Conservation (phyloP, 2,329 filamentous ascomycete genomes). For the Verticillium tricorpus region DNA sequence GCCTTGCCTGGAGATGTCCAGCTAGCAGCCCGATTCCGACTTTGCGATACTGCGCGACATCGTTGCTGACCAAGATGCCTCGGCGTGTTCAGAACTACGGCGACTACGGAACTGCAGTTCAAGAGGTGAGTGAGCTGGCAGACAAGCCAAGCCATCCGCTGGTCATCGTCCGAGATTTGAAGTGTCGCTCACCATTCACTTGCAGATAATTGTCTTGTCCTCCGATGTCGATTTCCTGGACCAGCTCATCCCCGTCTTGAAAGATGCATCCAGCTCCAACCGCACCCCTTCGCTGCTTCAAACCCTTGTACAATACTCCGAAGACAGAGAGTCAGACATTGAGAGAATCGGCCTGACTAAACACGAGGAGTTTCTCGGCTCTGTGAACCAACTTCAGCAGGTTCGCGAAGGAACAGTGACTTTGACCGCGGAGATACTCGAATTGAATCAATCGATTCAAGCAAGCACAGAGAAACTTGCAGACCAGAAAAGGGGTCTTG, state of each 20-base stretch:
- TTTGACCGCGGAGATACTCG: slow-evolving; percentile 84
- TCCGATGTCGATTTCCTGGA: slow-evolving; percentile 93
- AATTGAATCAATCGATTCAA: slow-evolving; percentile 92
- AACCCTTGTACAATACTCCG: slow-evolving; percentile 75
- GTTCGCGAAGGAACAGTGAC: slow-evolving; percentile 87
- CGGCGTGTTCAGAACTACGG: slow-evolving; percentile 40
- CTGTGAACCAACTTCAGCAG: slow-evolving; percentile 87
- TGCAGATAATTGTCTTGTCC: slow-evolving; percentile 84
- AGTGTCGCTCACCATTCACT: not conserved
- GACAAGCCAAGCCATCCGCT: not conserved
- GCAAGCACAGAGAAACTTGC: slow-evolving; percentile 90
- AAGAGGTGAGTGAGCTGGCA: slow-evolving; percentile 29
- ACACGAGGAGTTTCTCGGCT: slow-evolving; percentile 92
- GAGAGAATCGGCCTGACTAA: slow-evolving; percentile 92
- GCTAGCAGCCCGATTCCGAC: not conserved
- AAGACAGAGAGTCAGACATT: slow-evolving; percentile 84
- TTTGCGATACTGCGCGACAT: not conserved
- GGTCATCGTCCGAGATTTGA: not conserved
- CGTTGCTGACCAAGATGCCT: slow-evolving; percentile 28
- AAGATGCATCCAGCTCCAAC: slow-evolving; percentile 77
- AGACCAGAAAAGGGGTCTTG: slow-evolving; percentile 88
- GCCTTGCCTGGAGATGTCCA: not conserved
- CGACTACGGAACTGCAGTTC: slow-evolving; percentile 41
- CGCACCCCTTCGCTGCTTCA: slow-evolving; percentile 70
- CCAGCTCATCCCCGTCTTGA: slow-evolving; percentile 88